Evolutionary conservation across 306 rosid species (phyloP), one percentile per base, ranked within the genome.

Genomic region (Vachellia pachyceras): DNA sequence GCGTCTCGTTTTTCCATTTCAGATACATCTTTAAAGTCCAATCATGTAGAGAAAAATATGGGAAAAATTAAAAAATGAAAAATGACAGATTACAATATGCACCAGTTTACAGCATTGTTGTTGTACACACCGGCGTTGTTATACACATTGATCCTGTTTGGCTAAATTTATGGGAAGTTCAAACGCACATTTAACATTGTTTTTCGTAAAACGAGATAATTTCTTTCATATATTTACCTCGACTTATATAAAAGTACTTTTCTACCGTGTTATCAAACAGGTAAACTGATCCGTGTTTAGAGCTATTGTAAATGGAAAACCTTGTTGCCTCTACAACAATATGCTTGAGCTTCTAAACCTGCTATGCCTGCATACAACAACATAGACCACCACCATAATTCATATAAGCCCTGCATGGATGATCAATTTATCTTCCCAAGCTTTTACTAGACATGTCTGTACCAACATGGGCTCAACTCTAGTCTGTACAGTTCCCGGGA

Each of bases 401-500:
- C 42, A 13, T 33, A 60, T 10, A 13, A 23, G 0, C 37, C 15
- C 17, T 23, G 66, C 66, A 60, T 23, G 18, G 52, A 47, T 47
- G 54, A 47, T 36, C 7, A 65, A 29, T 57, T 23, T 6, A 29
- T 5, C 54, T 84, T 77, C 22, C 79, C 41, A 17, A 20, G 39
- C 76, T 72, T 25, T 58, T 45, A 45, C 17, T 18, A 42, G 72
- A 33, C 46, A 74, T 37, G 73, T 47, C 80, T 73, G n/a, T n/a
- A 47, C 54, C 54, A 6, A 71, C 69, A 80, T n/a, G 74, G 46
- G 75, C 77, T 47, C 72, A 76, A 58, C 77, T 76, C 92, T 87
- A 90, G 78, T 73, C 83, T 87, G 90, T 91, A 89, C 92, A 89
- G 4, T 54, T 85, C 79, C 89, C 57, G 84, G 57, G 88, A 88